Evolutionary conservation across 108 stramenopile species (phyloP).

Genomic region (Thalassiosira profunda): DNA sequence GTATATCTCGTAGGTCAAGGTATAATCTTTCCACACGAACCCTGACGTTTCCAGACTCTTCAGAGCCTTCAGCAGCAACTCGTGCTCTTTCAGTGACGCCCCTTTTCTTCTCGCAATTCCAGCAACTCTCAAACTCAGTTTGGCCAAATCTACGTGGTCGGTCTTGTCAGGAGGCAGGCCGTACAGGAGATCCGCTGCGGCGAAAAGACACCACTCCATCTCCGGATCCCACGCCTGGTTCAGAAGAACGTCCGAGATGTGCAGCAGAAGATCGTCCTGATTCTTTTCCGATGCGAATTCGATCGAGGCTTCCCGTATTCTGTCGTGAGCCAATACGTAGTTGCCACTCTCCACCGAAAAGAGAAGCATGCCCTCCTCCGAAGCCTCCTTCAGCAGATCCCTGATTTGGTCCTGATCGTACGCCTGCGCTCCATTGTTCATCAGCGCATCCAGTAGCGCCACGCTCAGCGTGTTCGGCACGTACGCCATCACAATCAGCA

Average conservation of each 20-base stretch:
- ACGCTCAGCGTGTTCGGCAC: conserved; percentile 18
- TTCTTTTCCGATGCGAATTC: background rate
- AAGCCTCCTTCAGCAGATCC: background rate
- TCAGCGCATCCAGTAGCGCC: conserved; percentile 3
- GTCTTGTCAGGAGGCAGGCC: conserved; percentile 15
- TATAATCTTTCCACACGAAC: conserved; percentile 8
- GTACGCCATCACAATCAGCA: conserved; percentile 28
- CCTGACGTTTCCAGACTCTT: background rate
- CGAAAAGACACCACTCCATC: conserved; percentile 40
- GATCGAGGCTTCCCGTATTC: conserved; percentile 20
- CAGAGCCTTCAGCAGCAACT: background rate
- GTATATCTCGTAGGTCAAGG: background rate
- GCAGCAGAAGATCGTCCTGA: background rate
- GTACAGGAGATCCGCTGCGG: conserved; percentile 29
- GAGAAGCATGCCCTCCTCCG: conserved; percentile 10
- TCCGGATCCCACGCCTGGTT: background rate
- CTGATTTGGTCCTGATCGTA: background rate
- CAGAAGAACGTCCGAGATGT: background rate
- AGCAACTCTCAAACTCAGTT: background rate
- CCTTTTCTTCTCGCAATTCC: conserved; percentile 1
- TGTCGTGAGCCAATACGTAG: conserved; percentile 21
- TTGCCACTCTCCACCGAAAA: conserved; percentile 2
- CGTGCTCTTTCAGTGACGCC: background rate
- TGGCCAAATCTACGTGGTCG: background rate
- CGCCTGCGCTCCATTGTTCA: background rate